These are phyloP conservation scores for Chaetomiaceae sp. DNA, from an alignment of 2,329 filamentous ascomycete genomes.

Conservation along the genomic window DNA sequence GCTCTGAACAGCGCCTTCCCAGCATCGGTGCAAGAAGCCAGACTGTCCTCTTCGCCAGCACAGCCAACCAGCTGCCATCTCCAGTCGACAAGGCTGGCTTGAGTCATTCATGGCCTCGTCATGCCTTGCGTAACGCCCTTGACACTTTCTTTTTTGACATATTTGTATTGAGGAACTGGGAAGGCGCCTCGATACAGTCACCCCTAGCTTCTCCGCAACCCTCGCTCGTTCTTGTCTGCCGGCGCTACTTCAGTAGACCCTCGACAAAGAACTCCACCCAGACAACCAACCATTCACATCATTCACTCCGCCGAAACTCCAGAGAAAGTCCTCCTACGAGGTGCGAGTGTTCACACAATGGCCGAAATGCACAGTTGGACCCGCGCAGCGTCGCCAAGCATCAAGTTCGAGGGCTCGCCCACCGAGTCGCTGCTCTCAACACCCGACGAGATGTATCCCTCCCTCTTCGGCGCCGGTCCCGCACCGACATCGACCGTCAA, in stretches of 20 bases:
- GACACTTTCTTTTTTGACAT: slow-evolving; percentile 22
- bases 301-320: slow-evolving; percentile 4
- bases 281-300: too few species aligned
- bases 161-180: slow-evolving; percentile 37
- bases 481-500: slow-evolving; percentile 36
- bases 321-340: slow-evolving; percentile 25
- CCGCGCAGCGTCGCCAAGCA: slow-evolving; percentile 38
- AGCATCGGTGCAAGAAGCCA: slow-evolving; percentile 19
- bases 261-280: slow-evolving; percentile 18
- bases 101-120: slow-evolving; percentile 27
- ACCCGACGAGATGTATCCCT: slow-evolving; percentile 45
- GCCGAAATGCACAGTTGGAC: slow-evolving; percentile 38
- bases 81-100: slow-evolving; percentile 17
- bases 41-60: slow-evolving; percentile 24
- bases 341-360: slow-evolving; percentile 8
- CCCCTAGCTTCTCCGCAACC: slow-evolving; percentile 7
- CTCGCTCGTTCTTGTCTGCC: slow-evolving; percentile 8
- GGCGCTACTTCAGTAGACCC: background rate
- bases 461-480: slow-evolving; percentile 40
- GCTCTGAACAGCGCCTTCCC: slow-evolving; percentile 9
- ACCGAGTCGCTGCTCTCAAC: slow-evolving; percentile 51
- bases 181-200: slow-evolving; percentile 35
- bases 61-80: slow-evolving; percentile 18
- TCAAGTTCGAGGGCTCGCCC: slow-evolving; percentile 52
- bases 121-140: slow-evolving; percentile 25